Evolutionary conservation across 495 filamentous ascomycete species (phyloP).

Genomic region (Lasiosphaeria ovina): DNA sequence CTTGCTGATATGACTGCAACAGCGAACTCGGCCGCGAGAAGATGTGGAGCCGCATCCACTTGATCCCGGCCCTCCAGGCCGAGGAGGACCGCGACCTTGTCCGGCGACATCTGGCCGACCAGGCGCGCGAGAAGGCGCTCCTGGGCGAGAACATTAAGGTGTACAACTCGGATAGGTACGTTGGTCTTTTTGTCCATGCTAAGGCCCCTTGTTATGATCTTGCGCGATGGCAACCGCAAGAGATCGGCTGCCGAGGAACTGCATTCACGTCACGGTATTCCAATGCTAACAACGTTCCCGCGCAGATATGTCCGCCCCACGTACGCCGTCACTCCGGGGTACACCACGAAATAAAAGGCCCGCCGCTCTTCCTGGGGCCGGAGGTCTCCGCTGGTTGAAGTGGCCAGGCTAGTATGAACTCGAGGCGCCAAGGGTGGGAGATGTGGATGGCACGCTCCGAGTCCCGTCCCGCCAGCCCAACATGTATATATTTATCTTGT

Average conservation of each 20-base stretch:
- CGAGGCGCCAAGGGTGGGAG: neutral
- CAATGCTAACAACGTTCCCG: conserved; percentile 9
- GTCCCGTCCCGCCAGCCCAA: no score
- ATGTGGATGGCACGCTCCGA: neutral
- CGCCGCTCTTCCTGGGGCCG: no score
- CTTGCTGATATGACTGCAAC: neutral
- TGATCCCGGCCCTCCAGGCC: conserved; percentile 89
- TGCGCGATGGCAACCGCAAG: neutral
- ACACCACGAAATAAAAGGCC: conserved; percentile 47
- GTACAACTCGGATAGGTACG: conserved; percentile 87
- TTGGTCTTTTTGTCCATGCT: neutral
- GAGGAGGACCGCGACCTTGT: conserved; percentile 95
- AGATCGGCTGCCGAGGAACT: neutral
- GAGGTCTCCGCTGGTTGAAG: no score
- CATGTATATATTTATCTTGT: conserved; percentile 1
- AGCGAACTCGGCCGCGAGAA: conserved; percentile 96
- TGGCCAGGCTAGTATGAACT: neutral
- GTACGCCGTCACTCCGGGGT: conserved; percentile 58
- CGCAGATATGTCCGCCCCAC: conserved; percentile 69
- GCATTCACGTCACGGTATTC: neutral
- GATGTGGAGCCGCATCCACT: conserved; percentile 92
- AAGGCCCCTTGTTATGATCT: conserved; percentile 10
- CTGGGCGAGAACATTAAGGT: conserved; percentile 73
- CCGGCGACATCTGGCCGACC: conserved; percentile 76
- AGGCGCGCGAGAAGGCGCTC: conserved; percentile 85